These are phyloP conservation scores for Leccinum imitatum DNA, from an alignment of 768 basidiomycete species.

Conservation along the genomic window DNA sequence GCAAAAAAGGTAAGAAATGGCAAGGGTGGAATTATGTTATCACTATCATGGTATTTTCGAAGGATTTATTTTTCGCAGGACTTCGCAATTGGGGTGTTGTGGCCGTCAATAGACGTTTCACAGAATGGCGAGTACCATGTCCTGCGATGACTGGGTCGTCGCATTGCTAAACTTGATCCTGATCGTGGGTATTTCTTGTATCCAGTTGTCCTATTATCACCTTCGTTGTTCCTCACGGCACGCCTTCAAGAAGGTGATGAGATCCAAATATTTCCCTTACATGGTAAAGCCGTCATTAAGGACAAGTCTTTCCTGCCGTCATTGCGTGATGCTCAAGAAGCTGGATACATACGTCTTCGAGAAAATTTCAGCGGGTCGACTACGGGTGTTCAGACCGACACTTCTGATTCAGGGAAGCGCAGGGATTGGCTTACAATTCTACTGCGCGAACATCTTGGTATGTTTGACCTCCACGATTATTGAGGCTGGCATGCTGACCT, in stretches of 20 bases:
- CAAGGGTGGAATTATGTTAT: conserved; percentile 10
- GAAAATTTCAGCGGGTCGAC: conserved; percentile 38
- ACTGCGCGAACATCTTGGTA: conserved; percentile 68
- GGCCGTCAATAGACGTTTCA: conserved; percentile 69
- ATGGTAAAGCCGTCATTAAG: conserved; percentile 37
- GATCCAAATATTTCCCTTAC: conserved; percentile 50
- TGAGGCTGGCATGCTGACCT: conserved; percentile 6
- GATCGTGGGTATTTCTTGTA: conserved; percentile 5
- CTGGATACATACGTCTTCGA: conserved; percentile 49
- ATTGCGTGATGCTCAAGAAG: conserved; percentile 49
- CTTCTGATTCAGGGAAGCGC: conserved; percentile 34
- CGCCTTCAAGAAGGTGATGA: conserved; percentile 48
- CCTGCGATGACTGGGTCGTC: conserved; percentile 1
- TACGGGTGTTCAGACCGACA: conserved; percentile 20
- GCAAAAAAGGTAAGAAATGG: conserved; percentile 36
- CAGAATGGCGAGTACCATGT: conserved; percentile 50
- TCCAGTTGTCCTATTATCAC: conserved; percentile 56
- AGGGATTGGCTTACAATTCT: conserved; percentile 69
- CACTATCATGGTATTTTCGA: conserved; percentile 9
- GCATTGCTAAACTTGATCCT: conserved; percentile 16
- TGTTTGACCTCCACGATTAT: conserved; percentile 16
- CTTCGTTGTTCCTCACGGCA: conserved; percentile 61
- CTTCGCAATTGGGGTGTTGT: conserved; percentile 68
- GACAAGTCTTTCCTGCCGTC: conserved; percentile 48
- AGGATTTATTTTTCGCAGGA: conserved; percentile 39